phyloP scores from a whole-genome alignment of 176 grass and related monocot genomes.

The Miscanthus lutarioriparius region DNA sequence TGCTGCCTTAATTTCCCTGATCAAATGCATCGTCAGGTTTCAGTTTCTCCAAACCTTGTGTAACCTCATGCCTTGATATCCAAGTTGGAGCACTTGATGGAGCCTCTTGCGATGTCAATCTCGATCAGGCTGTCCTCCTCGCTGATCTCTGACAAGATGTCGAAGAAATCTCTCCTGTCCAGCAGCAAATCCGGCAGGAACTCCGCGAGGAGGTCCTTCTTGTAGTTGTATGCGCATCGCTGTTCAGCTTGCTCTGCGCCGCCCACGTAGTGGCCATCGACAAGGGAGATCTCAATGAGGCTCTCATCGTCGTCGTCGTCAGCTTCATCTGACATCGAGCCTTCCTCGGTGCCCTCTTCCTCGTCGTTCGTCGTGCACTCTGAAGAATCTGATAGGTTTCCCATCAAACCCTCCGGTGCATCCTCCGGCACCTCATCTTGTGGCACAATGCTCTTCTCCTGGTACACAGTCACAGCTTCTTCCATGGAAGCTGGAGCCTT shows the following conservation, averaged over 20 bases:
- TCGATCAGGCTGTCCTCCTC: conserved; percentile 94
- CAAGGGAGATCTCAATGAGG: conserved; percentile 81
- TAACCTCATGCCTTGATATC: conserved; percentile 61
- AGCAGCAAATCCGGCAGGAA: conserved; percentile 63
- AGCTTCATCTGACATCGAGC: conserved; percentile 21
- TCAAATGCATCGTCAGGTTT: conserved; percentile 10
- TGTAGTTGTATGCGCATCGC: conserved; percentile 35
- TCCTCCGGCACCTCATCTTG: conserved; percentile 38
- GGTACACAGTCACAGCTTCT: conserved; percentile 4
- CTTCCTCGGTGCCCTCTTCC: conserved; percentile 33
- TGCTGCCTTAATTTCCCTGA: not conserved
- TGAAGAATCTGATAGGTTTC: conserved; percentile 28
- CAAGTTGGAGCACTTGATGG: conserved; percentile 64
- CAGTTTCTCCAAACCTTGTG: conserved; percentile 43
- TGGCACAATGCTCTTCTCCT: conserved; percentile 31
- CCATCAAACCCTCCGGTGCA: not conserved
- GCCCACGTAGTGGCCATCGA: conserved; percentile 50
- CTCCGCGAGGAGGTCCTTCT: conserved; percentile 42
- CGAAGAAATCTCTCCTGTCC: conserved; percentile 60
- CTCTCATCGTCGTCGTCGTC: conserved; percentile 54
- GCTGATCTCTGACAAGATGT: conserved; percentile 65
- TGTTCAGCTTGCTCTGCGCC: conserved; percentile 28
- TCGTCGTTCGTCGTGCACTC: conserved; percentile 1
- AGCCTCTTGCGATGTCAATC: conserved; percentile 80
- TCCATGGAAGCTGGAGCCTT: conserved; percentile 40